Conservation (phyloP, 2,329 filamentous ascomycete species). For the Phialophora tarda region DNA sequence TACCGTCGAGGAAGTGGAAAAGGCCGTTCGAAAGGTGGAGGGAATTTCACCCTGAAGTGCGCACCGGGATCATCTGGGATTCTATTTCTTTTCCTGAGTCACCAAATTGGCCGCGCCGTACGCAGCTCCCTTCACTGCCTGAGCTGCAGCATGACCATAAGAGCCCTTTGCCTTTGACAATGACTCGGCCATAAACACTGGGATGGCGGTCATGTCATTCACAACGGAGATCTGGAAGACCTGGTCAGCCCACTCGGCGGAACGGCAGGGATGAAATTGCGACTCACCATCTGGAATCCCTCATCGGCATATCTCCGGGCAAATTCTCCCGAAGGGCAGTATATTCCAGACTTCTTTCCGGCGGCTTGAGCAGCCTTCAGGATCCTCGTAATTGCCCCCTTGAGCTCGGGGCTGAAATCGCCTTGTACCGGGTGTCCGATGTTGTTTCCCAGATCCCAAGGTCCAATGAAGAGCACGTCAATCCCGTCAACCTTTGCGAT, state of each 20-base stretch:
- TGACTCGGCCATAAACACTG: constrained; percentile 48
- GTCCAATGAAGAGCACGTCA: constrained; percentile 60
- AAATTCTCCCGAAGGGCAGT: constrained; percentile 59
- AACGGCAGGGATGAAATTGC: not conserved
- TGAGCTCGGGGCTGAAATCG: constrained; percentile 57
- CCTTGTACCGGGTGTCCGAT: constrained; percentile 60
- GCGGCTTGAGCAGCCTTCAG: constrained; percentile 58
- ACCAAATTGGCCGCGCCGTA: constrained; percentile 36
- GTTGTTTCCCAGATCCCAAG: constrained; percentile 63
- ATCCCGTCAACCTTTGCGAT: constrained; percentile 61
- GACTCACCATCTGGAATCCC: constrained; percentile 61
- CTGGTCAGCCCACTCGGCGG: constrained; percentile 4
- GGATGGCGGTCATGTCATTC: constrained; percentile 55
- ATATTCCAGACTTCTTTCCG: constrained; percentile 62
- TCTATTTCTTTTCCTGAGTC: constrained; percentile 31
- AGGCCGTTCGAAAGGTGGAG: constrained; percentile 57
- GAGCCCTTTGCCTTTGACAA: constrained; percentile 46
- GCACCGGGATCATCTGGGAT: not conserved
- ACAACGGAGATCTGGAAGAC: constrained; percentile 47
- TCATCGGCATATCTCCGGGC: constrained; percentile 58
- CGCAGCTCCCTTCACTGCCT: constrained; percentile 38
- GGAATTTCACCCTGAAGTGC: constrained; percentile 2
- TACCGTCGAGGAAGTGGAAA: constrained; percentile 61
- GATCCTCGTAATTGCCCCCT: constrained; percentile 58
- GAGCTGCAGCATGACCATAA: constrained; percentile 37